Conservation (phyloP, 108 stramenopile genomes). For the Bacterosira constricta region DNA sequence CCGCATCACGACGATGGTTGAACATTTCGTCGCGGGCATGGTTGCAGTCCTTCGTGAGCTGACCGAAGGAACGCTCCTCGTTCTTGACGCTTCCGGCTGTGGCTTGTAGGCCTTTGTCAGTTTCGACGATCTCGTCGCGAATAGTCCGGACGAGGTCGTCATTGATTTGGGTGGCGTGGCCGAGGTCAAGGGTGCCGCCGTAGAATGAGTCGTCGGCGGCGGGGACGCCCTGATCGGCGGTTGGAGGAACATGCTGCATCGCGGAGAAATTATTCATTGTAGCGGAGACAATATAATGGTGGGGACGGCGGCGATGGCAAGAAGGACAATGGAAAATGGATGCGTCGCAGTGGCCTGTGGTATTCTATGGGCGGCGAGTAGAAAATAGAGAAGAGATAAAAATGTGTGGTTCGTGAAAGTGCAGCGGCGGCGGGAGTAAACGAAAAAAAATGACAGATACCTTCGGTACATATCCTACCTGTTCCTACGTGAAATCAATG, state of each 20-base stretch:
- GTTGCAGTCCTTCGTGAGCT: conserved; percentile 48
- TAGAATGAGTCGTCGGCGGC: conserved; percentile 8
- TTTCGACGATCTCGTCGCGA: conserved; percentile 44
- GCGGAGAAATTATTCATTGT: conserved; percentile 5
- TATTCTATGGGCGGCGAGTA: too few relatives aligned
- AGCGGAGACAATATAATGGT: not conserved
- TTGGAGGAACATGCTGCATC: not conserved
- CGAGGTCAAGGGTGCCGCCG: conserved; percentile 19
- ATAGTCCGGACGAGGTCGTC: conserved; percentile 54
- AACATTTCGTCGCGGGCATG: conserved; percentile 44
- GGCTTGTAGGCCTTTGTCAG: conserved; percentile 27
- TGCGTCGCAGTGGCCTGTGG: not conserved
- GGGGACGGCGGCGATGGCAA: not conserved
- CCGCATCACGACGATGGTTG: conserved; percentile 35
- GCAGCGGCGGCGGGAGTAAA: too few relatives aligned
- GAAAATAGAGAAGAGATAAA: too few relatives aligned
- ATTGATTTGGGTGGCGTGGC: conserved; percentile 34
- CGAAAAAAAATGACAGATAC: too few relatives aligned
- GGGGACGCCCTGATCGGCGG: not conserved
- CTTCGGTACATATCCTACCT: too few relatives aligned
- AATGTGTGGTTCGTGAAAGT: too few relatives aligned
- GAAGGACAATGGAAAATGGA: too few relatives aligned
- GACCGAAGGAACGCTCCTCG: conserved; percentile 47
- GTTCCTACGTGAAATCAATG: too few relatives aligned
- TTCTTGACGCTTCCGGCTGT: not conserved